Evolutionary conservation across 306 rosid genomes (phyloP), one percentile per base, ranked within the genome.

Genomic region (Datisca glomerata): DNA sequence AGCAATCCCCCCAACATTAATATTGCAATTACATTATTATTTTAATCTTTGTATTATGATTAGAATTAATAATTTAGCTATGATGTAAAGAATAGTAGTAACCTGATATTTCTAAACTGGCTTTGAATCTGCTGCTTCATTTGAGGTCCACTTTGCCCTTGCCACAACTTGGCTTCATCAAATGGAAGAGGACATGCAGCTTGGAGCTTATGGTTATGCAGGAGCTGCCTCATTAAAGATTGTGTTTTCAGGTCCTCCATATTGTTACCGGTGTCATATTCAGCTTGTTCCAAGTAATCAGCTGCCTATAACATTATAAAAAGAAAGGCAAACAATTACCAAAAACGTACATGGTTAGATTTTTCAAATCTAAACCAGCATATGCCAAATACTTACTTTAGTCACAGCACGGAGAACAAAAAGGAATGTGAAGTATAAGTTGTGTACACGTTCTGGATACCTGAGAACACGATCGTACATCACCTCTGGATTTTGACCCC

Each of bases 101-200:
- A 84, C 98, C 98, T 80, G 41, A 89, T 89, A 65, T 89, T 89
- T 68, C 84, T 73, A 80, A 89, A 89, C 66, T 89, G 93, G 2
- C 72, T 79, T 49, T 89, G 98, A 60, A 89, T 78, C 62, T 72
- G 68, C 63, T 65, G 95, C 60, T 84, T 89, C 23, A 84, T 67
- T 64, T 84, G 91, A 46, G 98, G 98, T 64, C 93, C 98, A 39
- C 84, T 69, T 59, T 80, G 81, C 49, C 95, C 98, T 59, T 73
- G 75, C 98, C 98, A 89, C 71, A 89, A 64, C 63, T 80, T 84
- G 51, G 98, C 95, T 78, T 89, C 98, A 57, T 80, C 93, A 64
- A 80, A 89, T 36, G 98, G 98, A 46, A 89, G 56, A 47, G 98
- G 98, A 70, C 98, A 89, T n/a, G 98, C 93, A 43, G 86, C 68